Percentiles rank a stretch among this genome's conserved stretches.
Conservation (phyloP, 805 yeast genomes). For the Jamesozyma lodderae region DNA sequence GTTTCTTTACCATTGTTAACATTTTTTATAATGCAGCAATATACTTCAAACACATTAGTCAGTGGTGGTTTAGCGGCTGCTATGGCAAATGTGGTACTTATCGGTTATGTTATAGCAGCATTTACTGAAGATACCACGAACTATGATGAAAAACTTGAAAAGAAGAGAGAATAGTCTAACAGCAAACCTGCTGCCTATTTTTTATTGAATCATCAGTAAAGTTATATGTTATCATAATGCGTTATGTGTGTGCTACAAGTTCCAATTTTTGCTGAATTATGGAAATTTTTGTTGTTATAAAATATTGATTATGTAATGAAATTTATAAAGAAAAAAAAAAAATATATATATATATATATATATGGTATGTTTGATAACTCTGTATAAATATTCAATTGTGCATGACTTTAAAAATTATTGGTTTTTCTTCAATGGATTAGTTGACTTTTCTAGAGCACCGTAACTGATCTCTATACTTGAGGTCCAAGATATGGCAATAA, state of each 20-base stretch:
- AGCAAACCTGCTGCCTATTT: neutral
- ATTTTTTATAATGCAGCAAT: conserved; percentile 48
- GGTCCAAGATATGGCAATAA: conserved; percentile 64
- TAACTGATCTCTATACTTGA: conserved; percentile 66
- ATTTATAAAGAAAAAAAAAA: too few species aligned
- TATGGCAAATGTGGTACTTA: conserved; percentile 63
- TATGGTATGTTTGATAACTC: too few species aligned
- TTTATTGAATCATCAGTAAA: neutral
- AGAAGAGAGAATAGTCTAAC: conserved; percentile 36
- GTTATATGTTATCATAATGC: neutral
- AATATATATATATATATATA: too few species aligned
- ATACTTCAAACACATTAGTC: conserved; percentile 42
- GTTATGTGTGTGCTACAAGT: too few species aligned
- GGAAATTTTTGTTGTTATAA: too few species aligned
- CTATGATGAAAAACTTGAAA: conserved; percentile 25
- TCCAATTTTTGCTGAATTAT: too few species aligned
- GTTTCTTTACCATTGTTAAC: conserved; percentile 54
- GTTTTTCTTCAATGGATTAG: conserved; percentile 29
- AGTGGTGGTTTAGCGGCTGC: conserved; percentile 78
- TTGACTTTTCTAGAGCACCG: conserved; percentile 62
- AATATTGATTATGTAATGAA: too few species aligned
- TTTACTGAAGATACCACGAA: conserved; percentile 52
- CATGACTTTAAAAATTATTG: conserved; percentile 2
- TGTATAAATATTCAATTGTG: neutral
- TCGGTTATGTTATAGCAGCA: conserved; percentile 66